Percentiles rank a stretch among this genome's conserved stretches.
phyloP scores from a whole-genome alignment of 2,329 filamentous ascomycete species.

The Biscogniauxia mediterranea region DNA sequence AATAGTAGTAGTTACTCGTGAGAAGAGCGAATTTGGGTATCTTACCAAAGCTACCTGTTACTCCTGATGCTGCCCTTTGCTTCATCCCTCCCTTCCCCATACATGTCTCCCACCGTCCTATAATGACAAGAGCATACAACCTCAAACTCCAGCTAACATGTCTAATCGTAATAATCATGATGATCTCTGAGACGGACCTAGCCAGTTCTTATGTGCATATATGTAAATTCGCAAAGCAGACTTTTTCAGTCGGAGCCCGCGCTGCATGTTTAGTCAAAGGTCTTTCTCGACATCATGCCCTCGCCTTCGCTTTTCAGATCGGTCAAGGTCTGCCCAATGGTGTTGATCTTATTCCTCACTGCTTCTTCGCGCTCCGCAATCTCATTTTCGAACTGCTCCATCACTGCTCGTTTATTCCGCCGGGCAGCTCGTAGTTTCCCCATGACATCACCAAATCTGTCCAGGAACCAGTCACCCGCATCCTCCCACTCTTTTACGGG shows the following conservation, averaged over 20 bases:
- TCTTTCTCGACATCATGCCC: constrained; percentile 46
- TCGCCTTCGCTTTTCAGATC: constrained; percentile 57
- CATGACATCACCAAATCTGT: constrained; percentile 51
- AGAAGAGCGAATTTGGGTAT: constrained; percentile 17
- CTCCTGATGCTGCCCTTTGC: neutral
- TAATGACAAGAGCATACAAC: neutral
- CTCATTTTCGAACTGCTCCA: constrained; percentile 53
- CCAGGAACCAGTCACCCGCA: constrained; percentile 59
- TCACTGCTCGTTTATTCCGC: constrained; percentile 47
- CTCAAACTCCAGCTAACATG: neutral
- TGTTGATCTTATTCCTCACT: constrained; percentile 51
- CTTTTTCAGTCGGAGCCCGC: constrained; percentile 1
- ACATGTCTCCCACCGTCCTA: neutral
- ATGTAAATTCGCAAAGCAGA: constrained; percentile 7
- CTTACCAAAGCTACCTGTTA: constrained; percentile 15
- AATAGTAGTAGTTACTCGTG: constrained; percentile 2
- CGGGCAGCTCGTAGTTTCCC: constrained; percentile 47
- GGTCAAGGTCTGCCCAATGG: constrained; percentile 53
- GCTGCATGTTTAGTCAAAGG: constrained; percentile 28
- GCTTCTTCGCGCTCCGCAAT: constrained; percentile 53
- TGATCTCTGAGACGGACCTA: neutral
- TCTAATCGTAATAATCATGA: neutral
- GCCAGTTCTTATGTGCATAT: neutral
- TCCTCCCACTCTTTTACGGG: constrained; percentile 57
- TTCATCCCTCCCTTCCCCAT: neutral